phyloP scores from a whole-genome alignment of 2,329 filamentous ascomycete species.

The Cladophialophora exuberans region DNA sequence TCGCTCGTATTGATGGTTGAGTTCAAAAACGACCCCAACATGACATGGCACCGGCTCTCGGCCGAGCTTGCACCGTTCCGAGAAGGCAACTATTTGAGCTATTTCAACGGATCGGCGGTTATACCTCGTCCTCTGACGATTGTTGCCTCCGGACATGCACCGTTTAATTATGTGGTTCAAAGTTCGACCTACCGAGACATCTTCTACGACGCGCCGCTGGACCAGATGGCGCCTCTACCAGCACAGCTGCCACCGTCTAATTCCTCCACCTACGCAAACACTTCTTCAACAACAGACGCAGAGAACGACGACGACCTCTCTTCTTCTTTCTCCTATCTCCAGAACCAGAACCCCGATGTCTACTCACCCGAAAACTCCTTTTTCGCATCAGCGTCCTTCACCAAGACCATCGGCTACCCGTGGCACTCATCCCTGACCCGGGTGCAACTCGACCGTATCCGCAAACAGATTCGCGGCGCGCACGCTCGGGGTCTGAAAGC shows the following conservation, averaged over 20 bases:
- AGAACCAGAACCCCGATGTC: slow-evolving; percentile 26
- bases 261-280: background rate
- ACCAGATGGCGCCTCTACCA: slow-evolving; percentile 36
- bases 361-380: slow-evolving; percentile 58
- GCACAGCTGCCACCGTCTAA: background rate
- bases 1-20: slow-evolving; percentile 57
- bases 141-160: slow-evolving; percentile 57
- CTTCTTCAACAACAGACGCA: slow-evolving; percentile 33
- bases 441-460: slow-evolving; percentile 50
- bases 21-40: slow-evolving; percentile 47
- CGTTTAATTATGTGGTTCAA: slow-evolving; percentile 48
- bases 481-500: slow-evolving; percentile 57
- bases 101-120: slow-evolving; percentile 50
- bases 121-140: slow-evolving; percentile 52
- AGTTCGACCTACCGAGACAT: slow-evolving; percentile 56
- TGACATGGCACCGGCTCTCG: slow-evolving; percentile 41
- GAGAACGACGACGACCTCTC: slow-evolving; percentile 30
- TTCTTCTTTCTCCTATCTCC: background rate
- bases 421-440: slow-evolving; percentile 43
- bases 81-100: slow-evolving; percentile 53
- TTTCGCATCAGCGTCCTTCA: slow-evolving; percentile 60
- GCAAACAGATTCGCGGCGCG: slow-evolving; percentile 56
- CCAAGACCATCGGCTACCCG: slow-evolving; percentile 40
- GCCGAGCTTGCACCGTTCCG: slow-evolving; percentile 51
- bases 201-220: slow-evolving; percentile 59